phyloP scores from a whole-genome alignment of 2,329 filamentous ascomycete genomes.

The Oidium heveae region DNA sequence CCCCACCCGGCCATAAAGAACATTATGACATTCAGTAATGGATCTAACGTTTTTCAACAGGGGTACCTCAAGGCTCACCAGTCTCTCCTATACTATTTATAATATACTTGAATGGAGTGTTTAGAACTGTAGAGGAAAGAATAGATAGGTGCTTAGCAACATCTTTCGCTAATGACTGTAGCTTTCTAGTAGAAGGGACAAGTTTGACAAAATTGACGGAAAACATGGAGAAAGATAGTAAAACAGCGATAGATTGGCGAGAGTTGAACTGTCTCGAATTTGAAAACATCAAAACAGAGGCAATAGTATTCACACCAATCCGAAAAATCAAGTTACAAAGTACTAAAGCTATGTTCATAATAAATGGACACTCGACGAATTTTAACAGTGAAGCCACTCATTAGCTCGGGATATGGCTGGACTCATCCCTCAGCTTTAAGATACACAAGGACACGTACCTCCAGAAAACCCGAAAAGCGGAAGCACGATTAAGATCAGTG shows the following conservation, averaged over 20 bases:
- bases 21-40: not conserved
- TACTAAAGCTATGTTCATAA: not conserved
- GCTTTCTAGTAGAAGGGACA: too few relatives aligned
- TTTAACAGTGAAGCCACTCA: not conserved
- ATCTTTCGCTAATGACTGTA: too few relatives aligned
- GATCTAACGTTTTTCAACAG: not conserved
- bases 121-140: too few relatives aligned
- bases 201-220: not conserved
- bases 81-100: too few relatives aligned
- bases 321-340: not conserved
- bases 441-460: not conserved
- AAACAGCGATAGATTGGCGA: not conserved
- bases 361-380: not conserved
- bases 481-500: too few relatives aligned
- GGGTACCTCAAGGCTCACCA: too few relatives aligned
- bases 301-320: not conserved
- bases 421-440: not conserved
- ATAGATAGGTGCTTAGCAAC: too few relatives aligned
- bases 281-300: not conserved
- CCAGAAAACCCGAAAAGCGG: not conserved
- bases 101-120: too few relatives aligned
- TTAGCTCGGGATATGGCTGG: not conserved
- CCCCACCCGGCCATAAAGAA: not conserved
- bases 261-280: not conserved
- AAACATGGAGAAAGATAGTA: not conserved